phyloP scores from a whole-genome alignment of 2,329 filamentous ascomycete genomes.

The Fusarium abutilonis region DNA sequence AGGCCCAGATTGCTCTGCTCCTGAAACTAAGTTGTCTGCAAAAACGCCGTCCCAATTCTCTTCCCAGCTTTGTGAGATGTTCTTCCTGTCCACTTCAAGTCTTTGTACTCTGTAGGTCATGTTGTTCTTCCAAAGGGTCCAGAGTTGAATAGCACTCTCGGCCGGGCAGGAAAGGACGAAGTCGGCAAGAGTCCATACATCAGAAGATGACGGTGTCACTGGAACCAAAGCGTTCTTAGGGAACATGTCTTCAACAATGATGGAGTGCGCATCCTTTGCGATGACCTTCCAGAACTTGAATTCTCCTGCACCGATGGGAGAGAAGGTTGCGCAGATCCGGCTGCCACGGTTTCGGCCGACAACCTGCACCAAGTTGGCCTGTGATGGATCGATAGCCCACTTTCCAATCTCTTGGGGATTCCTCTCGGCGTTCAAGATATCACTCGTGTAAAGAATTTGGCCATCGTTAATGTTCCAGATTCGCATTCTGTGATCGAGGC shows the following conservation, averaged over 20 bases:
- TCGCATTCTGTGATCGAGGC: slow-evolving; percentile 86
- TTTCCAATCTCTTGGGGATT: slow-evolving; percentile 75
- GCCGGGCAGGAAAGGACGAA: slow-evolving; percentile 70
- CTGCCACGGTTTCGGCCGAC: slow-evolving; percentile 66
- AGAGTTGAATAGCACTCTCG: slow-evolving; percentile 69
- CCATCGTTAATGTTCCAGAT: slow-evolving; percentile 90
- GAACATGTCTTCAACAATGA: slow-evolving; percentile 78
- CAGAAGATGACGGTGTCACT: slow-evolving; percentile 74
- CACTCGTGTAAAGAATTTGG: slow-evolving; percentile 77
- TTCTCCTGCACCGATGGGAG: slow-evolving; percentile 84
- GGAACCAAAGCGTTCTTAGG: slow-evolving; percentile 69
- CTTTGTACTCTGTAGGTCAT: slow-evolving; percentile 79
- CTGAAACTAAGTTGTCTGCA: slow-evolving; percentile 65
- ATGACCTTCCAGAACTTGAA: slow-evolving; percentile 93
- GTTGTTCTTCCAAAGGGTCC: slow-evolving; percentile 88
- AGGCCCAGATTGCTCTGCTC: slow-evolving; percentile 66
- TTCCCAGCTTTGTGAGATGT: slow-evolving; percentile 69
- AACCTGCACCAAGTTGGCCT: slow-evolving; percentile 79
- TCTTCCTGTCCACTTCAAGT: slow-evolving; percentile 75
- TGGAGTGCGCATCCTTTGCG: slow-evolving; percentile 69
- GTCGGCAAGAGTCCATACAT: slow-evolving; percentile 82
- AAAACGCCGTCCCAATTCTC: slow-evolving; percentile 76
- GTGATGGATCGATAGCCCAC: slow-evolving; percentile 81
- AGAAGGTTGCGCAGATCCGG: slow-evolving; percentile 79
- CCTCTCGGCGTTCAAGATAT: slow-evolving; percentile 76